Base-by-base conservation (phyloP, 139 green algal species). In the Ettlia oleoabundans region DNA sequence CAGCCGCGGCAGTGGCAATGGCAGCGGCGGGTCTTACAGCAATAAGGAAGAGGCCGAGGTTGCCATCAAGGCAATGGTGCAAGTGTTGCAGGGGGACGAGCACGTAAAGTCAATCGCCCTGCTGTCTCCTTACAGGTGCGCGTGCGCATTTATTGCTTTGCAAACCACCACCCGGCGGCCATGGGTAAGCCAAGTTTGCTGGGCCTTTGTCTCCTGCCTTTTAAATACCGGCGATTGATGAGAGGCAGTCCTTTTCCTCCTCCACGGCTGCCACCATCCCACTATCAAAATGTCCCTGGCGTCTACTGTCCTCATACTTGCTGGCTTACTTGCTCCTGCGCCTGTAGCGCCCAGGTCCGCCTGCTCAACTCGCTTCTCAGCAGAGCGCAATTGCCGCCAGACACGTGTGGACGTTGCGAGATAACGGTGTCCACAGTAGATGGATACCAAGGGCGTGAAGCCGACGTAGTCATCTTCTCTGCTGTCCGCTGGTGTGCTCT, bases 401-500 rank as follows among this genome's bases (percentile, higher is more conserved):
- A 24, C 32, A 47, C 19, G 7, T 2, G 15, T 41, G 9, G 5
- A 58, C 53, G 30, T 33, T 70, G 61, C 71, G 7, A 9, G 32
- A 38, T 87, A 7, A 68, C 63, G 0, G 65, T 91, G 1, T 84
- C 55, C 30, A 90, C 75, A 19, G 78, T 89, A 28, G 85, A 88
- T 82, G 85, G 84, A 22, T 95, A 86, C 62, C 96, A 99, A 89
- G 96, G 96, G 15, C 90, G 94, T 0, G 96, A 99, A 84, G 95
- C 95, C 55, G 96, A 99, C 84, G 87, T 95, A 0, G 91, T 98
- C 22, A 76, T 99, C 2, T 93, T 99, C 74, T 94, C 82, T 32
- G 91, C 94, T 2, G 96, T 99, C 40, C 90, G 96, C 24, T 93
- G 88, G 67, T 75, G 40, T 26, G 32, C 32, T 9, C 61, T n/a